Evolutionary conservation across 306 rosid genomes (phyloP), one percentile per base, ranked within the genome.

Genomic region (Nissolia schottii): DNA sequence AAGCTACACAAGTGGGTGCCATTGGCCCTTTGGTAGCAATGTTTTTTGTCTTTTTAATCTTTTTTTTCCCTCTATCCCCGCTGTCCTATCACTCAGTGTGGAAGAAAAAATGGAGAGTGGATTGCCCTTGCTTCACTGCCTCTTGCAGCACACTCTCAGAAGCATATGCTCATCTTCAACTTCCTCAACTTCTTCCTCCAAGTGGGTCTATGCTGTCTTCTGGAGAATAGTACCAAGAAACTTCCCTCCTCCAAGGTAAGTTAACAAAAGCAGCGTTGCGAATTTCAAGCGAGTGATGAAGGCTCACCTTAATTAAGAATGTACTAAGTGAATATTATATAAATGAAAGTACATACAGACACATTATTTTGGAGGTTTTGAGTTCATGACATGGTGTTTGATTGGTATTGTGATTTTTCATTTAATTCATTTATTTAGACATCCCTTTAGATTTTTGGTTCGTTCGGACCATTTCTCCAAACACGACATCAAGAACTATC

Each of bases 191-290:
- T 79, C 94, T 74, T 86, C 98, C 14, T 86, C 98, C 24, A 93
- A 88, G 74, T 93, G 98, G 98, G 91, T 90, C 3, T 93, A 93
- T 18, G 88, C 96, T 24, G 87, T 93, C 41, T 93, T 90, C 64
- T 93, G 96, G 98, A 85, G 93, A 70, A 88, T 88, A 62, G 64
- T 90, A 35, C 98, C 98, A 2, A 71, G 96, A 75, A 93, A 90
- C 63, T 90, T 80, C 41, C 98, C 98, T 81, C 98, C 98, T 34
- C 98, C 98, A 2, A 85, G 89, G 96, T 93, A 81, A 77, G 73
- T n/a, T n/a, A n/a, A n/a, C n/a, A n/a, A n/a, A n/a, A n/a, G n/a
- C n/a, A n/a, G n/a, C n/a, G n/a, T n/a, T n/a, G n/a, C n/a, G n/a
- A n/a, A n/a, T n/a, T n/a, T n/a, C n/a, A n/a, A n/a, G n/a, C n/a